Evolutionary conservation across 441 rosid species (phyloP).

Genomic region (Euphorbia celastroides): DNA sequence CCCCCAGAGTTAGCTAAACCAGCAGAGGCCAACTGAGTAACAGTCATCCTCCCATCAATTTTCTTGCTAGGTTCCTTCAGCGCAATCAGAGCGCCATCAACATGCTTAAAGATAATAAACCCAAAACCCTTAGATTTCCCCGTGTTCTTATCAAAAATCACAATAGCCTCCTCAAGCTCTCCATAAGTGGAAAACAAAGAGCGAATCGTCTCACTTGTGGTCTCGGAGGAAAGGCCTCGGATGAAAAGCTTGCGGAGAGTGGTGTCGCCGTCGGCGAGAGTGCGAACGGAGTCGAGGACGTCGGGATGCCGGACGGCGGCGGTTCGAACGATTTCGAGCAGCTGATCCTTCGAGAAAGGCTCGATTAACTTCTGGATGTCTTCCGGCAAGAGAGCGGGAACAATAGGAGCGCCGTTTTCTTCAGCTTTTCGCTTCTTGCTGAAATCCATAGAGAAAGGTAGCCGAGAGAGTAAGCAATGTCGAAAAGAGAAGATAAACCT

Average conservation of each 20-base stretch:
- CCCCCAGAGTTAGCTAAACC: conserved; percentile 53
- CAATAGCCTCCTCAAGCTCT: conserved; percentile 81
- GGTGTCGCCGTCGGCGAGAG: conserved; percentile 62
- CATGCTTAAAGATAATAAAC: conserved; percentile 70
- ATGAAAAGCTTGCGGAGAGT: conserved; percentile 82
- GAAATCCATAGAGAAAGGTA: conserved; percentile 41
- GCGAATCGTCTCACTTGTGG: conserved; percentile 69
- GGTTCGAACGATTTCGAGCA: conserved; percentile 64
- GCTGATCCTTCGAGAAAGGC: conserved; percentile 61
- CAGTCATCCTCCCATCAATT: conserved; percentile 84
- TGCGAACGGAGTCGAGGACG: conserved; percentile 52
- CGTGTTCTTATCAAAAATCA: conserved; percentile 75
- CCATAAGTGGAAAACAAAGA: conserved; percentile 62
- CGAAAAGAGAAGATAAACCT: background rate
- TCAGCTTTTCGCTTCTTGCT: conserved; percentile 76
- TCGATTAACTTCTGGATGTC: conserved; percentile 75
- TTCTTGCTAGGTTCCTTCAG: conserved; percentile 87
- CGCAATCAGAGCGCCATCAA: conserved; percentile 75
- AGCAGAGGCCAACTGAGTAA: conserved; percentile 80
- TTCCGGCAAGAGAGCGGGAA: conserved; percentile 33
- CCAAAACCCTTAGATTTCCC: conserved; percentile 90
- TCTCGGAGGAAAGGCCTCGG: conserved; percentile 87
- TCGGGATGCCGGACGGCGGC: conserved; percentile 55
- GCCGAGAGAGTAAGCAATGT: background rate
- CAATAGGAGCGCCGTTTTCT: conserved; percentile 42